Percentiles rank a stretch among this genome's conserved stretches.
Conservation (phyloP, 2,329 filamentous ascomycete genomes). For the Verticillium longisporum region DNA sequence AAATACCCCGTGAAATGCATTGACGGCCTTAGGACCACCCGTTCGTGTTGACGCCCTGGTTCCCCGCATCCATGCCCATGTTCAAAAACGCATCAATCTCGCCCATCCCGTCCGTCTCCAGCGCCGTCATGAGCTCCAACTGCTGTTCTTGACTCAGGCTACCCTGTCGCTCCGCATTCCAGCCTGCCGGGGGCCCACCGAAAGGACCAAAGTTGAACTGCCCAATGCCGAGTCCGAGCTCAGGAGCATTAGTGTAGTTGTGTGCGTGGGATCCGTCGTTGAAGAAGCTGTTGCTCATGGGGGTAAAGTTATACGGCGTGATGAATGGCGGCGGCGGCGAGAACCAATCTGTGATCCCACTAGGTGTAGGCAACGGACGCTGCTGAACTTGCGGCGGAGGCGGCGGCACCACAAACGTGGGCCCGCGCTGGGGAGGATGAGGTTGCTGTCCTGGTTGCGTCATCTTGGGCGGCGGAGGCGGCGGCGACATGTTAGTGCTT, state of each 20-base stretch:
- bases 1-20: background rate
- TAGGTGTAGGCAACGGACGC: conserved; percentile 34
- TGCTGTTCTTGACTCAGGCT: conserved; percentile 76
- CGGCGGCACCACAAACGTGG: conserved; percentile 32
- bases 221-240: conserved; percentile 21
- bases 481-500: conserved; percentile 24
- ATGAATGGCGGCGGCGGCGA: conserved; percentile 45
- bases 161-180: conserved; percentile 49
- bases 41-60: background rate
- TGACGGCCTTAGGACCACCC: background rate
- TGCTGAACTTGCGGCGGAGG: conserved; percentile 22
- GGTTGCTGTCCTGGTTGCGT: conserved; percentile 10
- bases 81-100: conserved; percentile 57
- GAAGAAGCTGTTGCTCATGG: conserved; percentile 32
- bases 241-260: conserved; percentile 4
- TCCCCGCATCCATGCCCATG: conserved; percentile 15
- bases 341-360: conserved; percentile 42
- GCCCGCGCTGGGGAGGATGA: conserved; percentile 17
- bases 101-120: conserved; percentile 62
- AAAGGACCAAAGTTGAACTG: conserved; percentile 17
- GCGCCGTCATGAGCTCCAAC: conserved; percentile 71
- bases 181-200: conserved; percentile 18
- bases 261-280: conserved; percentile 18
- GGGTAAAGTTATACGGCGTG: conserved; percentile 42
- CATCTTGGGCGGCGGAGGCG: conserved; percentile 2